Conservation (phyloP, 1,139 yeast genomes). For the Taphrina flavorubra region DNA sequence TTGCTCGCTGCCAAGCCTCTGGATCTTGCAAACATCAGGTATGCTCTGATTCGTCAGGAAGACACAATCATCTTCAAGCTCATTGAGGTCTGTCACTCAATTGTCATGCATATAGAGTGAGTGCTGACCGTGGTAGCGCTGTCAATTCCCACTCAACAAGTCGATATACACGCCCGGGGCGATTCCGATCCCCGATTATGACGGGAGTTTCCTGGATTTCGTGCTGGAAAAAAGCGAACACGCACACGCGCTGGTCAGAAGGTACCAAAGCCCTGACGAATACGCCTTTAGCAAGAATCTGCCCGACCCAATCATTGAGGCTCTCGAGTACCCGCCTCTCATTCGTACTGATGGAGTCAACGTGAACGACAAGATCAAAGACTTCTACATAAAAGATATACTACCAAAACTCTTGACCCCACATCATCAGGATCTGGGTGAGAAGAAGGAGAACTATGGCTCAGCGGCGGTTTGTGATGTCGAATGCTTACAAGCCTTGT, state of each 20-base stretch:
- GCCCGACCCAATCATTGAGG: conserved; percentile 73
- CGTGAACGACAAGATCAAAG: conserved; percentile 71
- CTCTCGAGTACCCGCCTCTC: conserved; percentile 76
- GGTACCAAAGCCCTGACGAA: conserved; percentile 95
- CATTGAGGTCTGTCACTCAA: conserved; percentile 59
- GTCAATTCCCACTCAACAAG: conserved; percentile 80
- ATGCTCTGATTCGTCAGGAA: conserved; percentile 87
- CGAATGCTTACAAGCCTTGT: conserved; percentile 81
- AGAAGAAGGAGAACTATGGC: conserved; percentile 85
- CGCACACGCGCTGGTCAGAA: conserved; percentile 76
- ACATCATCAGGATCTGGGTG: conserved; percentile 61
- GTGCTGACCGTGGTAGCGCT: conserved; percentile 55
- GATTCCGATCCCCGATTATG: conserved; percentile 67
- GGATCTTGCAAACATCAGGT: conserved; percentile 78
- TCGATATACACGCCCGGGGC: conserved; percentile 70
- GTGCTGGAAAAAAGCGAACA: conserved; percentile 74
- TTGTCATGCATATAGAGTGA: background rate
- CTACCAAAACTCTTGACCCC: conserved; percentile 63
- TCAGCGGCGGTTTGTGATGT: conserved; percentile 85
- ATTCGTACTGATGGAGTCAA: conserved; percentile 76
- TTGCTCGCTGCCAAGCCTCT: conserved; percentile 70
- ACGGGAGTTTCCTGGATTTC: conserved; percentile 89
- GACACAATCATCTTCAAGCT: conserved; percentile 91
- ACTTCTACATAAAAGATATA: conserved; percentile 69
- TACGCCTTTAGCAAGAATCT: conserved; percentile 78